Evolutionary conservation across 306 rosid genomes (phyloP), one percentile per base, ranked within the genome.

Genomic region (Prunus davidiana): DNA sequence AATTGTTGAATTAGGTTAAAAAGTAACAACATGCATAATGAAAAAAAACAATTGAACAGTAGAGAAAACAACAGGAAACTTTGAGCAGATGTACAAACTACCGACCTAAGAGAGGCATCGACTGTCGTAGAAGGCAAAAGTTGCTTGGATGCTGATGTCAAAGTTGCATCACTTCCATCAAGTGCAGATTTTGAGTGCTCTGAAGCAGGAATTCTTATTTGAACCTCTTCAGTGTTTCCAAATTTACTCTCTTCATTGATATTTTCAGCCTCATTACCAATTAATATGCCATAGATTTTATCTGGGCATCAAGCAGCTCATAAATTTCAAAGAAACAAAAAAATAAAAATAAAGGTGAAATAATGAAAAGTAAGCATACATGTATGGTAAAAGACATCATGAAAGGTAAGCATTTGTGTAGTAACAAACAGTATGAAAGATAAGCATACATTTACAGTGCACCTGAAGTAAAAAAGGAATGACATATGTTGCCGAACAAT

Each of bases 41-140:
- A 16, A 69, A 51, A 51, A 7, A 11, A 50, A 51, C 3, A 28
- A 16, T 28, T 27, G 5, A 9, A 2, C 43, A 51, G 12, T 12
- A 64, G 64, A 34, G 79, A 19, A 12, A 11, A 55, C 14, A 51
- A 51, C 43, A 55, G 14, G 19, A 16, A 30, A 16, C 58, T 63
- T 76, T 32, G 34, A 70, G 19, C 41, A 55, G 47, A 52, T 41
- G 38, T 63, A 32, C 8, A 72, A 67, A 72, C 60, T 65, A 84
- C 90, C 78, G 60, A 94, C 98, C 86, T 32, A 78, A 71, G 57
- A 58, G 86, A 70, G 74, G 54, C 71, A 60, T 66, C 82, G 2
- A 72, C 79, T 58, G 72, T 46, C 28, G 50, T 81, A 74, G 87
- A 64, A 34, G 83, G 76, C 75, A 75, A 73, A 78, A 38, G 67